Conservation (phyloP, 768 basidiomycete species). For the Hericium alpestre region DNA sequence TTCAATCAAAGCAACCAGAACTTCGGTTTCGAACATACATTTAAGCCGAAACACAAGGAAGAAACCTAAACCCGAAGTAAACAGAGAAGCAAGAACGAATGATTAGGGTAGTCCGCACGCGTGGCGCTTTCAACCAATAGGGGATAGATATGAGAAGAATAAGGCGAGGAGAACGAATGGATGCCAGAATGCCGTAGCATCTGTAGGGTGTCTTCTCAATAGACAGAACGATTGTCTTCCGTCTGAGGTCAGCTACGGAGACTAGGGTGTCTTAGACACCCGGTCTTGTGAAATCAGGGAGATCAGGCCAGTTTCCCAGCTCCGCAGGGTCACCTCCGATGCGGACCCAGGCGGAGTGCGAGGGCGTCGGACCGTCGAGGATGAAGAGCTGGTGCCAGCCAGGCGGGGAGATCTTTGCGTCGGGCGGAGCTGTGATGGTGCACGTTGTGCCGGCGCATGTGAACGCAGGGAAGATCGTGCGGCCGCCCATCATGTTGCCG, state of each 20-base stretch:
- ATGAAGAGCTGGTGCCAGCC: slow-evolving; percentile 72
- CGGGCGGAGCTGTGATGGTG: slow-evolving; percentile 69
- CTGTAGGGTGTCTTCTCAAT: neutral
- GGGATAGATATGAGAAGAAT: slow-evolving; percentile 1
- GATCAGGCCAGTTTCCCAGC: slow-evolving; percentile 65
- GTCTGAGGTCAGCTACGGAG: no score
- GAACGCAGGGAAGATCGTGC: slow-evolving; percentile 66
- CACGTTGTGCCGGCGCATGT: slow-evolving; percentile 59
- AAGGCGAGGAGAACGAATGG: neutral
- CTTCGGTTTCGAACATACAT: no score
- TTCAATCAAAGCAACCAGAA: no score
- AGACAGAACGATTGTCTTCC: no score
- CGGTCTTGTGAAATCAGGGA: slow-evolving; percentile 57
- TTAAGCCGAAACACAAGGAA: no score
- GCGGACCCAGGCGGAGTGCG: slow-evolving; percentile 62
- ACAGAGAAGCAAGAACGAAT: no score
- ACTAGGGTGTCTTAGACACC: slow-evolving; percentile 34
- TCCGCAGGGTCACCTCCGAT: slow-evolving; percentile 67
- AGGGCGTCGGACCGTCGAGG: slow-evolving; percentile 71
- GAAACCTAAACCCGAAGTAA: no score
- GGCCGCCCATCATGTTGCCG: slow-evolving; percentile 66
- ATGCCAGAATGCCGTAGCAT: neutral
- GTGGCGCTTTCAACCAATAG: no score
- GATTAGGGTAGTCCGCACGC: no score
- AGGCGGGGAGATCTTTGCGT: slow-evolving; percentile 56